Evolutionary conservation across 2,329 filamentous ascomycete species (phyloP).

Genomic region (Verticillium longisporum): DNA sequence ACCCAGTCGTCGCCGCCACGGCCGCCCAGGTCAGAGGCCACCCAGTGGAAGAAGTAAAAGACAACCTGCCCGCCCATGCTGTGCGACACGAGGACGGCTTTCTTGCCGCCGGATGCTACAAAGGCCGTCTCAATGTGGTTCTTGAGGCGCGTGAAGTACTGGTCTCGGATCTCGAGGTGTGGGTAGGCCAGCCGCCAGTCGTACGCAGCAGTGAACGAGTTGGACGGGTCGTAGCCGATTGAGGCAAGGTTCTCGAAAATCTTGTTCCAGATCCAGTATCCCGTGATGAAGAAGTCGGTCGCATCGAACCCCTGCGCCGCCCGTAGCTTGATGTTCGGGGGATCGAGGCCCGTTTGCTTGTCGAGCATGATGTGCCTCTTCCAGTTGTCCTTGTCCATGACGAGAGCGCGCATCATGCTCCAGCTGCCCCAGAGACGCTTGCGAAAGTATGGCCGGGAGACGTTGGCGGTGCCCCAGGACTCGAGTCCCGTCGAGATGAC

Average conservation of each 20-base stretch:
- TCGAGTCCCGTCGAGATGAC: conserved; percentile 97
- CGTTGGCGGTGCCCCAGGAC: conserved; percentile 87
- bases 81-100: conserved; percentile 83
- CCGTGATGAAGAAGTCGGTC: conserved; percentile 86
- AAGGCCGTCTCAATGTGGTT: conserved; percentile 81
- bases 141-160: conserved; percentile 90
- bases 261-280: conserved; percentile 99
- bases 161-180: conserved; percentile 84
- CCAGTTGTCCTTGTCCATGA: conserved; percentile 90
- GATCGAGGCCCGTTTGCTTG: conserved; percentile 83
- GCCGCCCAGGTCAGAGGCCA: conserved; percentile 71
- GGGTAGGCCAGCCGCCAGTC: conserved; percentile 91
- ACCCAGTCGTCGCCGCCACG: conserved; percentile 84
- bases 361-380: conserved; percentile 97
- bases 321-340: conserved; percentile 80
- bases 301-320: conserved; percentile 96
- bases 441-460: conserved; percentile 83
- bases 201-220: conserved; percentile 64
- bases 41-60: conserved; percentile 73
- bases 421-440: conserved; percentile 96
- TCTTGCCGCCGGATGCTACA: conserved; percentile 59
- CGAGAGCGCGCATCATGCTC: conserved; percentile 96
- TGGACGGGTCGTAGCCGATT: conserved; percentile 87
- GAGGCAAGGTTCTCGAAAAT: conserved; percentile 95
- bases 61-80: conserved; percentile 97